A percentile compares a stretch with the other conserved stretches of the same genome.
Evolutionary conservation across 2,329 filamentous ascomycete genomes (phyloP).

Genomic region (Fusarium keratoplasticum): DNA sequence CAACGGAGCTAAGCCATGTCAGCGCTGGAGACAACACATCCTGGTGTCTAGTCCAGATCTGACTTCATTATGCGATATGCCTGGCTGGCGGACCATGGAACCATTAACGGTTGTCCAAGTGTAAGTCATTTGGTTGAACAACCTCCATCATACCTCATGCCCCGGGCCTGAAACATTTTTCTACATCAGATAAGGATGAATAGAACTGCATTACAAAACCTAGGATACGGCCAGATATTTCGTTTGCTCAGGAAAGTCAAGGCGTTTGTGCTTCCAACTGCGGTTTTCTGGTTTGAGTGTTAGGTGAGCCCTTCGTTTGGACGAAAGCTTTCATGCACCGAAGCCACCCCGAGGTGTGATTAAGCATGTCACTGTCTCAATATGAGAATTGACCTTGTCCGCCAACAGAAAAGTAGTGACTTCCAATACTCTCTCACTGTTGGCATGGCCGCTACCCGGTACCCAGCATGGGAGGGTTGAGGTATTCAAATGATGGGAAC

Average conservation of each 20-base stretch:
- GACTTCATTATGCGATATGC: neutral
- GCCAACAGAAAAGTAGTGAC: neutral
- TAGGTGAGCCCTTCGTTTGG: neutral
- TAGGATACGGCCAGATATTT: neutral
- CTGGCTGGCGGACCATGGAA: neutral
- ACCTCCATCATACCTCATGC: neutral
- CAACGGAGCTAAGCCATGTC: constrained; percentile 12
- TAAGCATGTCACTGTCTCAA: neutral
- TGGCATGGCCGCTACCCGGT: neutral
- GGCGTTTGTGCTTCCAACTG: neutral
- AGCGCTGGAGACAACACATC: neutral
- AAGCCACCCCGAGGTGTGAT: neutral
- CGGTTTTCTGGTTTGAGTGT: neutral
- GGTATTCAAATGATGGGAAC: neutral
- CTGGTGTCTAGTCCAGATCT: neutral
- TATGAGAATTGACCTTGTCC: neutral
- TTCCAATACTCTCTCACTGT: neutral
- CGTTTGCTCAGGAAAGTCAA: accelerated
- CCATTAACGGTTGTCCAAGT: neutral
- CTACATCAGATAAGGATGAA: neutral
- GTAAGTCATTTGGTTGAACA: neutral
- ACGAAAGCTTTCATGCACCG: neutral
- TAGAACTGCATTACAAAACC: neutral
- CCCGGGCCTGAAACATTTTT: neutral
- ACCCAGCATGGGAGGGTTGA: neutral